These are phyloP conservation scores for Paxillus ammoniavirescens DNA, from an alignment of 768 basidiomycete genomes.

Conservation along the genomic window DNA sequence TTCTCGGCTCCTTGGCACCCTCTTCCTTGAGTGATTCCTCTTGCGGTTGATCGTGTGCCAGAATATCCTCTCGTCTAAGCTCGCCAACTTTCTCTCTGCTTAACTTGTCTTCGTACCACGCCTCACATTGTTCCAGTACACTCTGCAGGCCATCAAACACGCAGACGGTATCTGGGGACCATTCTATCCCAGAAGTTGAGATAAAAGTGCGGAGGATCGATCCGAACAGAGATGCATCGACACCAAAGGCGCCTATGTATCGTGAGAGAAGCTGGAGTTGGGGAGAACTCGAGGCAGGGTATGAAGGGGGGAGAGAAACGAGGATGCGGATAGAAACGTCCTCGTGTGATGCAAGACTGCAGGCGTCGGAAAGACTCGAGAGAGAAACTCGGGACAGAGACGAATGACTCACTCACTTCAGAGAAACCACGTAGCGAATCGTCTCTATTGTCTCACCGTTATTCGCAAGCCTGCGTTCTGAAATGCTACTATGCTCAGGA, in stretches of 20 bases:
- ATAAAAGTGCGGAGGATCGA: conserved; percentile 78
- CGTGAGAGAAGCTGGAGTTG: conserved; percentile 83
- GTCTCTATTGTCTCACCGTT: conserved; percentile 28
- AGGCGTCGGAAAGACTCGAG: not conserved
- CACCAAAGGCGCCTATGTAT: conserved; percentile 78
- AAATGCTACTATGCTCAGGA: conserved; percentile 3
- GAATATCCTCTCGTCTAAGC: conserved; percentile 52
- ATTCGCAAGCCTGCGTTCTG: conserved; percentile 8
- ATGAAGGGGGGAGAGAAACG: conserved; percentile 56
- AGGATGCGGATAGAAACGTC: conserved; percentile 51
- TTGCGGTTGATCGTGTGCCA: conserved; percentile 19
- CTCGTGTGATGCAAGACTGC: conserved; percentile 54
- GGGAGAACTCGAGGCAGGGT: conserved; percentile 69
- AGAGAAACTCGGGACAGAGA: not conserved
- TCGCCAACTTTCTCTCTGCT: conserved; percentile 54
- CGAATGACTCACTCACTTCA: conserved; percentile 50
- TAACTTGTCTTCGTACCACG: conserved; percentile 72
- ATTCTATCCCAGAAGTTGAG: conserved; percentile 74
- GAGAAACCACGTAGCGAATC: conserved; percentile 62
- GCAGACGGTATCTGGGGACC: conserved; percentile 68
- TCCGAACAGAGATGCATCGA: conserved; percentile 73
- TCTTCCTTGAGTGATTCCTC: conserved; percentile 10
- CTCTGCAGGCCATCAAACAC: conserved; percentile 87
- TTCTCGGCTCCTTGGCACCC: conserved; percentile 4
- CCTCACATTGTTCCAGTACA: conserved; percentile 60